Evolutionary conservation across 176 grass and related monocot genomes (phyloP), one percentile per base, ranked within the genome.

Genomic region (Puya raimondii): DNA sequence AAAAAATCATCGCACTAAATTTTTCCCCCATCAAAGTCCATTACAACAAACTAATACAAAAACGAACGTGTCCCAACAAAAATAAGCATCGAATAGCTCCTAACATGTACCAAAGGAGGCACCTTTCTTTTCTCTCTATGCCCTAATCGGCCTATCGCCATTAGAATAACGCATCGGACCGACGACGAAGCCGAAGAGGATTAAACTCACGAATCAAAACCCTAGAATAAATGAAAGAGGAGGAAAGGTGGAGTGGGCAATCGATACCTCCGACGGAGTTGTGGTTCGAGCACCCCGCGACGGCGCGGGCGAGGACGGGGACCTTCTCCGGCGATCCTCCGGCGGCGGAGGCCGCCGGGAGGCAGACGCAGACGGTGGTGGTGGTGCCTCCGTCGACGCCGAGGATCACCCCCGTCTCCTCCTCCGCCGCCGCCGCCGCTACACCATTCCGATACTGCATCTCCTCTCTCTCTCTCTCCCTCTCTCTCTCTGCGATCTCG

Each of bases 361-460:
- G 86, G 82, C 94, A 99, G 66, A 99, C 94, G 84, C 94, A 99
- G 64, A 99, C 94, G 61, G 94, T 99, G 68, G 72, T 93, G 57
- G 89, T 99, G 75, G 94, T 86, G 64, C 94, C 94, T 12, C 94
- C 94, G 23, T 99, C 94, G 52, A 99, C 77, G 17, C 94, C 94
- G 13, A 99, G 86, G 53, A 99, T 73, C 6, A 99, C 94, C n/a
- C 87, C 94, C 4, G 22, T 71, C 18, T 75, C 86, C 5, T 3
- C 68, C 79, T 51, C 63, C 53, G 73, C 72, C 15, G 71, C 68
- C 25, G 13, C 13, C 53, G 12, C 14, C 11, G 69, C 59, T 63
- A 63, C 33, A 27, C 48, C 65, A 9, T 33, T 16, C 65, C 65
- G 23, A 15, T 67, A 47, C 65, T 67, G 26, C 15, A n/a, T 15